Percentiles rank a stretch among this genome's conserved stretches.
Conservation (phyloP, 345 rosid genomes). For the Bruguiera gymnorhiza region DNA sequence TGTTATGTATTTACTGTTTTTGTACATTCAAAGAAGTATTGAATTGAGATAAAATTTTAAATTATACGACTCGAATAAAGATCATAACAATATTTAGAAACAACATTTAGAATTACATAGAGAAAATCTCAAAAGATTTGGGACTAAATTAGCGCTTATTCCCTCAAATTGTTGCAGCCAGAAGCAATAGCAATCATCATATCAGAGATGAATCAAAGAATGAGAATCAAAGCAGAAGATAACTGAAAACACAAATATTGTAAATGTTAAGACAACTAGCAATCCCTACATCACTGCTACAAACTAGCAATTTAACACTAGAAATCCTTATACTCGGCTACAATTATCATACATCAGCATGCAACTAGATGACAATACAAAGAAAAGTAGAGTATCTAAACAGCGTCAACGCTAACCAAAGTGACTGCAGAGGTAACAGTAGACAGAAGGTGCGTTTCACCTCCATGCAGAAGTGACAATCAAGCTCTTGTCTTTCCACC, state of each 20-base stretch:
- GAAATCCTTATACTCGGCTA: not conserved
- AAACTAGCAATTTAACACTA: not conserved
- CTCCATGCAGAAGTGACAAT: conserved; percentile 84
- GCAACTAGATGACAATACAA: conserved; percentile 17
- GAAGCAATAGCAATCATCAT: not conserved
- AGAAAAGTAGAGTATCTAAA: conserved; percentile 15
- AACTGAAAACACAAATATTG: not conserved
- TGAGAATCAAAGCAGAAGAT: not conserved
- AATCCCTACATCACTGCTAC: not conserved
- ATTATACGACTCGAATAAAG: too few species aligned
- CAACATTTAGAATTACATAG: too few species aligned
- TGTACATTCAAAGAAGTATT: too few species aligned
- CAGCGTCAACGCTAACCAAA: not conserved
- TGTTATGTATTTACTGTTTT: too few species aligned
- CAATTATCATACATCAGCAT: conserved; percentile 2
- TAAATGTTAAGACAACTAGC: not conserved
- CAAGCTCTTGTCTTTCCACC: conserved; percentile 78
- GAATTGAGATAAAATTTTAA: too few species aligned
- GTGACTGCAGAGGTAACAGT: not conserved
- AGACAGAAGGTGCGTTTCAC: conserved; percentile 14
- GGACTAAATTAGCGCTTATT: too few species aligned
- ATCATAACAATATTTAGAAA: too few species aligned
- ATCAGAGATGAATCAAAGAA: not conserved
- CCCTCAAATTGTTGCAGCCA: not conserved
- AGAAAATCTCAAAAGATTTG: too few species aligned